A percentile compares a stretch with the other conserved stretches of the same genome.
These are phyloP conservation scores for Magnusiomyces fungicola DNA, from an alignment of 1,139 yeast genomes.

Conservation along the genomic window DNA sequence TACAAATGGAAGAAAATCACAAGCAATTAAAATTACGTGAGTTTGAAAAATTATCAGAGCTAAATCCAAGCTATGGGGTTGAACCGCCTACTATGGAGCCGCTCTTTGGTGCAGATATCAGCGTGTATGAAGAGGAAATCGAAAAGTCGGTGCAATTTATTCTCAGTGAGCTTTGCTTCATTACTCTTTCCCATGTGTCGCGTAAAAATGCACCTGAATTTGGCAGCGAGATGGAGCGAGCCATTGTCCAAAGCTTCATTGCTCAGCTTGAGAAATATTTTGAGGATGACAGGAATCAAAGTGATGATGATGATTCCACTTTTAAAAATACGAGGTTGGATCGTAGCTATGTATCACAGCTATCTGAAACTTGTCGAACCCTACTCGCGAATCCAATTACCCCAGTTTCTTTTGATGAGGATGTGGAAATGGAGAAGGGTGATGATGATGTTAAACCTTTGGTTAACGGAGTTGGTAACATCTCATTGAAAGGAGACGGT, in stretches of 20 bases:
- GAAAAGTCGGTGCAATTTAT: slow-evolving; percentile 1
- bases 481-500: slow-evolving; percentile 4
- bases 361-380: background rate
- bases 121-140: background rate
- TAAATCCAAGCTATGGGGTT: background rate
- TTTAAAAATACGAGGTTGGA: background rate
- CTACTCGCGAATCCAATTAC: background rate
- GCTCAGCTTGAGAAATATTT: background rate
- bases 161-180: background rate
- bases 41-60: background rate
- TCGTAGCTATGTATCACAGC: background rate
- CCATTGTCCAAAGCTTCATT: background rate
- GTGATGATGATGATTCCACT: background rate
- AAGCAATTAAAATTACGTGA: background rate
- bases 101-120: background rate
- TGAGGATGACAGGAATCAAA: background rate
- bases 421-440: no score
- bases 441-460: background rate
- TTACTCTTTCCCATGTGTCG: background rate
- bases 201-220: background rate
- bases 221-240: slow-evolving; percentile 1
- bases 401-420: background rate
- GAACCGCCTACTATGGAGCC: background rate
- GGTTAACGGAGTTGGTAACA: no score
- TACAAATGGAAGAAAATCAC: background rate